Conservation (phyloP, 108 stramenopile genomes). For the Thalassiosira profunda region DNA sequence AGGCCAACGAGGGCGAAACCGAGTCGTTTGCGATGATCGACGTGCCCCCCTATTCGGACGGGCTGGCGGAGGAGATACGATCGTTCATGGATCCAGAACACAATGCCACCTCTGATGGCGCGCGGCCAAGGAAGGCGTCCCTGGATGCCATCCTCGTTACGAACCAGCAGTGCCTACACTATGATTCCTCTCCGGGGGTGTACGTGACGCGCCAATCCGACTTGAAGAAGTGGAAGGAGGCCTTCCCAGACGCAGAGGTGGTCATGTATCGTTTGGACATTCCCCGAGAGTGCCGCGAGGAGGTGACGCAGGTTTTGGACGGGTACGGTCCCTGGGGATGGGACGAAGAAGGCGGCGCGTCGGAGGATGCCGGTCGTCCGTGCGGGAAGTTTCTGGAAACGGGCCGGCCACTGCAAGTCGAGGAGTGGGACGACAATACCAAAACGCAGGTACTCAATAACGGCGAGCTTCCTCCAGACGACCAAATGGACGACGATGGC, state of each 20-base stretch:
- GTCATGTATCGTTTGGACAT: constrained; percentile 79
- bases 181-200: constrained; percentile 70
- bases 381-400: constrained; percentile 60
- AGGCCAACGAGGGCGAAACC: neutral
- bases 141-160: constrained; percentile 73
- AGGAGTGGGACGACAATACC: constrained; percentile 73
- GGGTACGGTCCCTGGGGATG: constrained; percentile 90
- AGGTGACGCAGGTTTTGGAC: constrained; percentile 74
- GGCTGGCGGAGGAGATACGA: constrained; percentile 60
- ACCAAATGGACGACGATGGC: constrained; percentile 20
- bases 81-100: constrained; percentile 61
- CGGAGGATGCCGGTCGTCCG: neutral
- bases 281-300: constrained; percentile 76
- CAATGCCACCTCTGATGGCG: constrained; percentile 5
- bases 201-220: constrained; percentile 69
- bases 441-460: constrained; percentile 43
- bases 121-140: constrained; percentile 19
- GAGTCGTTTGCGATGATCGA: constrained; percentile 74
- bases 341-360: neutral
- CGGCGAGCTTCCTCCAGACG: constrained; percentile 60
- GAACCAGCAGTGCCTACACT: constrained; percentile 75
- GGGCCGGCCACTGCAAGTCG: constrained; percentile 62
- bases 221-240: constrained; percentile 65
- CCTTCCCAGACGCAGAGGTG: constrained; percentile 61
- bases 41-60: constrained; percentile 83